Base-by-base conservation (phyloP, 176 grass and related monocot genomes). In the Tuctoria greenei region DNA sequence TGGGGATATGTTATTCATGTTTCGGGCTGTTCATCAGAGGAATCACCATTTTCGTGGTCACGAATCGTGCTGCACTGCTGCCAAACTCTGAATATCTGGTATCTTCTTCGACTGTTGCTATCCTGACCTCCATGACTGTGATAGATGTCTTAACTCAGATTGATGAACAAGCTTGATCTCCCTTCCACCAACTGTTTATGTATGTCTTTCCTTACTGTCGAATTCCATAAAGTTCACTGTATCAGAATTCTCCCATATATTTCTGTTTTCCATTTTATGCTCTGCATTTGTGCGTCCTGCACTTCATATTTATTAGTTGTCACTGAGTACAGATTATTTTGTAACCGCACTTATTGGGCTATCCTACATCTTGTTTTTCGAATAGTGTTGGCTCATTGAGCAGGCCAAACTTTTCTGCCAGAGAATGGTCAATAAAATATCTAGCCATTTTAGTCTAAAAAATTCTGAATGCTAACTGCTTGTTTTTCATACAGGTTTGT, bases 401-500 rank as follows among this genome's bases (percentile, higher is more conserved):
- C 71, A 54, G 1, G 34, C 46, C 75, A 25, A 3, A 41, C 21
- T 61, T 45, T 75, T 38, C 26, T 38, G 28, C 12, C 5, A 9
- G 10, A 25, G 55, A 58, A 58, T 64, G 46, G 9, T 51, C 64
- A 61, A 45, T 73, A 41, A 61, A 51, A 69, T 3, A 62, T 23
- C 21, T 64, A 2, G 69, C 28, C 16, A 39, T 31, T 31, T 57
- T 49, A 38, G 31, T n/a, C n/a, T 45, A 8, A 77, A 77, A 50
- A 21, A 20, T 13, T 67, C 3, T 9, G 61, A 47, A 78, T 75
- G 36, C 52, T 79, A 46, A 34, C 59, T 47, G 49, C 54, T 36
- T 59, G 35, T 72, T 31, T 63, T 62, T n/a, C 25, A 46, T 57
- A 55, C 82, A 92, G 89, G 75, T 88, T 88, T 74, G 72, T 72